Conservation (phyloP, 306 rosid genomes). For the Oemleria cerasiformis region DNA sequence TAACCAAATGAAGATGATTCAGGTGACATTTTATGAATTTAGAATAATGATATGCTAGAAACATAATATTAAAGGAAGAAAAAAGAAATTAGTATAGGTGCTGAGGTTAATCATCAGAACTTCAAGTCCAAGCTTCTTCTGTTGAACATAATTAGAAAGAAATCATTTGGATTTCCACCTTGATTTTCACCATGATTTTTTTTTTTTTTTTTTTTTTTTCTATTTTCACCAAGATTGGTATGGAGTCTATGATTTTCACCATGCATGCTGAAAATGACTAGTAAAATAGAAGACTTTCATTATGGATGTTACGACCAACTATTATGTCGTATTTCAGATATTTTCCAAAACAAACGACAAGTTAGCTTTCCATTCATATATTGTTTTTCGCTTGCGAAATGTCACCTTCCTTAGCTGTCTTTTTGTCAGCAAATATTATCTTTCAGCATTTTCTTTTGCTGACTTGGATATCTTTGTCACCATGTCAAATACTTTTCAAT, state of each 20-base stretch:
- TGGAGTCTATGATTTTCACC: background rate
- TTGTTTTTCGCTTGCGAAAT: background rate
- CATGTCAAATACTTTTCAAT: background rate
- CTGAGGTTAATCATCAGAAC: no score
- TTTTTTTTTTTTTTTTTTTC: no score
- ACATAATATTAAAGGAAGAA: no score
- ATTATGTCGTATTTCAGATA: constrained; percentile 9
- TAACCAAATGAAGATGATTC: no score
- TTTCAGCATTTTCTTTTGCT: background rate
- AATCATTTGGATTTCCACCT: background rate
- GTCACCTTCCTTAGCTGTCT: constrained; percentile 13
- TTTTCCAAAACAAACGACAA: constrained; percentile 9
- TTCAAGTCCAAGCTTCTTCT: background rate
- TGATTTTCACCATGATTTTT: background rate
- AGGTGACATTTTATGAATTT: no score
- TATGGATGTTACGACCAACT: background rate
- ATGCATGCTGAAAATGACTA: constrained; percentile 10
- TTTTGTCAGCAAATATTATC: background rate
- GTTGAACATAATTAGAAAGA: background rate
- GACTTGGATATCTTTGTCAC: constrained; percentile 9
- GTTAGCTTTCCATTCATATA: background rate
- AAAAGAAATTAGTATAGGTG: no score
- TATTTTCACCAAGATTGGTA: background rate
- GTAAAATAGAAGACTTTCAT: background rate
- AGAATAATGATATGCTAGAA: no score